These are phyloP conservation scores for Serendipita vermifera DNA, from an alignment of 768 basidiomycete genomes.

Conservation along the genomic window DNA sequence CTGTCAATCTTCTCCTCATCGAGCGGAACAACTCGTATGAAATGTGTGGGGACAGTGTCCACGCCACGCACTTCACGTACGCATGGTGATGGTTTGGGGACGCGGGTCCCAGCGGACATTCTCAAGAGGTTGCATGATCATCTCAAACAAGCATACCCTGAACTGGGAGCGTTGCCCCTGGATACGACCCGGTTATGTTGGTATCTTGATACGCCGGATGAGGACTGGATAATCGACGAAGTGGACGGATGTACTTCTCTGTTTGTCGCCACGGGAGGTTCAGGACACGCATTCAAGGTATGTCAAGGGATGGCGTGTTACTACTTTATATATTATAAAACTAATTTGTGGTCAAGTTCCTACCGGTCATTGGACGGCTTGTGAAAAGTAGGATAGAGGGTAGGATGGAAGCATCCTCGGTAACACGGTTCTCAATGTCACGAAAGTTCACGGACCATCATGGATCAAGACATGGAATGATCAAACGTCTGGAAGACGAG, in stretches of 20 bases:
- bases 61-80: conserved; percentile 62
- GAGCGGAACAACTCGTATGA: conserved; percentile 18
- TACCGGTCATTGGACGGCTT: conserved; percentile 69
- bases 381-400: conserved; percentile 62
- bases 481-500: neutral
- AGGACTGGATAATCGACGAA: conserved; percentile 79
- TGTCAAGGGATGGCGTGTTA: neutral
- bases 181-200: conserved; percentile 72
- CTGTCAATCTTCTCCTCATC: conserved; percentile 25
- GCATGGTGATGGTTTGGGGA: conserved; percentile 38
- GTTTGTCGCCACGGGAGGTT: conserved; percentile 75
- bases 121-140: conserved; percentile 38
- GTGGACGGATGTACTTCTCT: conserved; percentile 41
- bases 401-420: conserved; percentile 43
- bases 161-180: conserved; percentile 61
- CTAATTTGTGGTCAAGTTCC: conserved; percentile 43
- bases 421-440: too few species aligned
- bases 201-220: conserved; percentile 83
- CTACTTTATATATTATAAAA: neutral
- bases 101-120: conserved; percentile 50
- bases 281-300: conserved; percentile 82
- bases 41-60: conserved; percentile 36
- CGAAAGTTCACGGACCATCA: too few species aligned
- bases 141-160: conserved; percentile 55
- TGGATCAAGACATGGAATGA: neutral